phyloP scores from a whole-genome alignment of 208 protist species.

The Trypanosoma rangeli region DNA sequence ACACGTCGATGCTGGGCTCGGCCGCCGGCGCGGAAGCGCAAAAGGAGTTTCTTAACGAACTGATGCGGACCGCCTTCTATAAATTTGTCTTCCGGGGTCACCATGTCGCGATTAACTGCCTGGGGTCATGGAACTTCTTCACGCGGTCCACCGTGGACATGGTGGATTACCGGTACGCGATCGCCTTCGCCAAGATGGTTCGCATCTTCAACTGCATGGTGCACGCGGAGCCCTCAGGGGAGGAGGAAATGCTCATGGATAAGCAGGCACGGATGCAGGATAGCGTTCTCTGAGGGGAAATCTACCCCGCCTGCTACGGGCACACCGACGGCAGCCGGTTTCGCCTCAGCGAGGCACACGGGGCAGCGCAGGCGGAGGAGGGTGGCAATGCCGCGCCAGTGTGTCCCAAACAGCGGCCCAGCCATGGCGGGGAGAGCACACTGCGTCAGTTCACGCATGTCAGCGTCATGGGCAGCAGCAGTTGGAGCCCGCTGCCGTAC shows the following conservation, averaged over 20 bases:
- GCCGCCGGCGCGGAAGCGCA: background rate
- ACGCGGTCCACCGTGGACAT: constrained; percentile 30
- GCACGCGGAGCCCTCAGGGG: constrained; percentile 50
- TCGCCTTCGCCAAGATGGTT: constrained; percentile 64
- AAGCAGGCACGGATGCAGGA: constrained; percentile 39
- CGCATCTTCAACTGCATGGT: constrained; percentile 71
- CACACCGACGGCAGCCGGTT: background rate
- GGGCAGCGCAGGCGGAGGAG: background rate
- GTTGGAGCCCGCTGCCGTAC: constrained; percentile 48
- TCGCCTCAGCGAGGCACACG: background rate
- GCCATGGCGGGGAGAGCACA: constrained; percentile 35
- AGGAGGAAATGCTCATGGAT: constrained; percentile 56
- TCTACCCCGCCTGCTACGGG: constrained; percentile 62
- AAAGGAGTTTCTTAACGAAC: constrained; percentile 40
- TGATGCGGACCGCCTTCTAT: constrained; percentile 60
- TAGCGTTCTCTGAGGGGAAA: constrained; percentile 57
- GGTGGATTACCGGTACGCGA: constrained; percentile 59
- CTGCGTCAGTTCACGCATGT: constrained; percentile 57
- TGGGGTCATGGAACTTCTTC: constrained; percentile 49
- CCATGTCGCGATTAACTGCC: constrained; percentile 62
- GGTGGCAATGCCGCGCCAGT: background rate
- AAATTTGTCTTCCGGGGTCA: constrained; percentile 62
- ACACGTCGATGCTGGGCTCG: background rate
- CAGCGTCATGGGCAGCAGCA: constrained; percentile 43
- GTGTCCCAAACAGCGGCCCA: constrained; percentile 25